These are phyloP conservation scores for Osmanthus fragrans DNA, from an alignment of 257 asterid species.

Conservation along the genomic window DNA sequence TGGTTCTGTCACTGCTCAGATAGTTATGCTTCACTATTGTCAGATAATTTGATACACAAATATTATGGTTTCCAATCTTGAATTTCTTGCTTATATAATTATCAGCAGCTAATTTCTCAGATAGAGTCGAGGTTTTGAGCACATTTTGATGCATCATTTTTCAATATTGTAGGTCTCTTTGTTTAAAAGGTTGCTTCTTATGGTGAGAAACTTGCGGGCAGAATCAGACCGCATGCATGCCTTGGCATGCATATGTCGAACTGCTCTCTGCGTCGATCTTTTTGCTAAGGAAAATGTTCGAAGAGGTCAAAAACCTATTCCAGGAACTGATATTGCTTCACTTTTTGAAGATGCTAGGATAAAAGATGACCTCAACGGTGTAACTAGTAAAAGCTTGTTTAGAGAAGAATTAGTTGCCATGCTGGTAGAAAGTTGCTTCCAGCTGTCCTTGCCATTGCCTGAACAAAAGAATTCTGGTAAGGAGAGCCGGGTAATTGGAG, in stretches of 20 bases:
- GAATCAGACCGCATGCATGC: slow-evolving; percentile 97
- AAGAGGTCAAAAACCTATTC: slow-evolving; percentile 84
- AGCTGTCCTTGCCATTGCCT: slow-evolving; percentile 85
- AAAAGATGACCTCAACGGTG: slow-evolving; percentile 76
- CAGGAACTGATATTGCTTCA: slow-evolving; percentile 85
- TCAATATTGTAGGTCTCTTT: slow-evolving; percentile 63
- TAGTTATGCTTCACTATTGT: background rate
- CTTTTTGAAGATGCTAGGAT: slow-evolving; percentile 76
- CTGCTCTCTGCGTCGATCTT: slow-evolving; percentile 93
- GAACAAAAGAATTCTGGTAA: slow-evolving; percentile 76
- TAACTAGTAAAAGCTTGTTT: slow-evolving; percentile 77
- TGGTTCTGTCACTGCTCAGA: background rate
- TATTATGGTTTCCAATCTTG: slow-evolving; percentile 13
- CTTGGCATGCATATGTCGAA: slow-evolving; percentile 87
- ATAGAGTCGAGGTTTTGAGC: slow-evolving; percentile 9
- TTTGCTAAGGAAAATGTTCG: slow-evolving; percentile 87
- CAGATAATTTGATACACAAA: slow-evolving; percentile 9
- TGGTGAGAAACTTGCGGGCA: slow-evolving; percentile 93
- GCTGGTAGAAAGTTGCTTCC: slow-evolving; percentile 94
- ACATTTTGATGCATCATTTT: slow-evolving; percentile 17
- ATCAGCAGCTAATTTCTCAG: slow-evolving; percentile 1
- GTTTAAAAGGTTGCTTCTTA: slow-evolving; percentile 83
- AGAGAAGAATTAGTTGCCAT: slow-evolving; percentile 91
- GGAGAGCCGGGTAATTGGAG: slow-evolving; percentile 93
- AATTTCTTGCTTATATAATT: background rate